A percentile compares a stretch with the other conserved stretches of the same genome.
Evolutionary conservation across 1,284 basidiomycete species (phyloP).

Genomic region (Tetrapyrgos nigripes): DNA sequence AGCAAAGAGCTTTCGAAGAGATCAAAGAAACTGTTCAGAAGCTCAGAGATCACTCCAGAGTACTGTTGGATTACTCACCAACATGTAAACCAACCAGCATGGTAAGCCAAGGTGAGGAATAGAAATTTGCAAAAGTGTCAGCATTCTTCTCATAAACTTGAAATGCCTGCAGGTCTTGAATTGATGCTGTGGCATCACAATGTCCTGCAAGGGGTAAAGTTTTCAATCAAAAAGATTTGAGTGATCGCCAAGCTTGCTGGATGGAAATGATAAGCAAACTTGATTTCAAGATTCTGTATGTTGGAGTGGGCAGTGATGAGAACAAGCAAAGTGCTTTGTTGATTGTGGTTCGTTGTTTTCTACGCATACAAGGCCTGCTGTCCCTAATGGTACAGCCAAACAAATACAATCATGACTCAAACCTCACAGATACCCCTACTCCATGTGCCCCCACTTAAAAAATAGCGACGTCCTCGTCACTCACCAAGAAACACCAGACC

Average conservation of each 20-base stretch:
- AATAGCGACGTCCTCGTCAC: too few relatives aligned
- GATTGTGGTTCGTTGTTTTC: too few relatives aligned
- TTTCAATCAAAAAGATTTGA: slow-evolving; percentile 35
- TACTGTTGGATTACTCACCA: slow-evolving; percentile 25
- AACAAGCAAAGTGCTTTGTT: too few relatives aligned
- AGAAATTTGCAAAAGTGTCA: slow-evolving; percentile 18
- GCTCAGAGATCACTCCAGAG: slow-evolving; percentile 17
- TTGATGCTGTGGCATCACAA: slow-evolving; percentile 29
- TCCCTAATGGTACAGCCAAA: too few relatives aligned
- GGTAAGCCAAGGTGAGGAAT: slow-evolving; percentile 26
- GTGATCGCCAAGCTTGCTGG: slow-evolving; percentile 35
- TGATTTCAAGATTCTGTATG: slow-evolving; percentile 21
- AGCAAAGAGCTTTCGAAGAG: slow-evolving; percentile 34
- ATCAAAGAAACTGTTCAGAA: slow-evolving; percentile 25
- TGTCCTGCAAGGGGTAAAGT: slow-evolving; percentile 27
- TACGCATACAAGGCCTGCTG: too few relatives aligned
- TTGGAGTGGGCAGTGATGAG: too few relatives aligned
- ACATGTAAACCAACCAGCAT: slow-evolving; percentile 21
- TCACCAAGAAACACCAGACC: too few relatives aligned
- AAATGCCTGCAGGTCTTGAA: slow-evolving; percentile 34
- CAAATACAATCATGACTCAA: too few relatives aligned
- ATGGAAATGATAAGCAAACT: slow-evolving; percentile 26
- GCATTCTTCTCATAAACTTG: slow-evolving; percentile 39
- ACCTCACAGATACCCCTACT: too few relatives aligned
- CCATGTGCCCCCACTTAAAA: too few relatives aligned